phyloP scores from a whole-genome alignment of 1,284 basidiomycete genomes.

The Ceratobasidium sp. region DNA sequence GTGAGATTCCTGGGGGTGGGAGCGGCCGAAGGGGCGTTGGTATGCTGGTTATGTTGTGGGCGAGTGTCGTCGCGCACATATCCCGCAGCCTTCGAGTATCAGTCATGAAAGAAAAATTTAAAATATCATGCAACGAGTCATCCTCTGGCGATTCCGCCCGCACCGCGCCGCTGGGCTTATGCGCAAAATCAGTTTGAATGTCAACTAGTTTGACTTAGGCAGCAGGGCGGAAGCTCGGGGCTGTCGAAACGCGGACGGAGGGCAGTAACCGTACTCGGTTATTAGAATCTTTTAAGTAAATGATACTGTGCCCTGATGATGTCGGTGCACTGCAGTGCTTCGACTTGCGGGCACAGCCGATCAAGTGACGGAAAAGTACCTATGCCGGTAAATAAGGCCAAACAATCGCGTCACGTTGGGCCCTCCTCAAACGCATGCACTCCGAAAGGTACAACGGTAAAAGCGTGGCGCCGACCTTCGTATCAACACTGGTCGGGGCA shows the following conservation, averaged over 20 bases:
- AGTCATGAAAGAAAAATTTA: neutral
- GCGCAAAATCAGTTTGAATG: neutral
- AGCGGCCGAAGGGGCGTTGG: neutral
- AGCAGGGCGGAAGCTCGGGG: neutral
- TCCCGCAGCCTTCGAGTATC: neutral
- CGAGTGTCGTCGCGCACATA: no score
- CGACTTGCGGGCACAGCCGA: conserved; percentile 7
- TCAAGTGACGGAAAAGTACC: neutral
- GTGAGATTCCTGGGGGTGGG: neutral
- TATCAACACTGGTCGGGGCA: conserved; percentile 2
- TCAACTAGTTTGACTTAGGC: neutral
- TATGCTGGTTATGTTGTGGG: neutral
- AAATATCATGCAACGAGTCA: neutral
- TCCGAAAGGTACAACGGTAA: conserved; percentile 8
- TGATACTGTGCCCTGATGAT: neutral
- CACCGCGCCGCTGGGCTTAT: neutral
- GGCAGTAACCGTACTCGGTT: neutral
- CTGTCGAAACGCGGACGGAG: conserved; percentile 2
- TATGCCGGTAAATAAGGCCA: neutral
- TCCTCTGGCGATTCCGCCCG: neutral
- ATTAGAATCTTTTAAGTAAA: neutral
- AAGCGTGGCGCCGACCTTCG: conserved; percentile 3
- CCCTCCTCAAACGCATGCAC: neutral
- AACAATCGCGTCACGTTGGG: neutral
- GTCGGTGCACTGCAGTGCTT: neutral